These are phyloP conservation scores for Adansonia gregorii DNA, from an alignment of 441 rosid genomes.

Conservation along the genomic window DNA sequence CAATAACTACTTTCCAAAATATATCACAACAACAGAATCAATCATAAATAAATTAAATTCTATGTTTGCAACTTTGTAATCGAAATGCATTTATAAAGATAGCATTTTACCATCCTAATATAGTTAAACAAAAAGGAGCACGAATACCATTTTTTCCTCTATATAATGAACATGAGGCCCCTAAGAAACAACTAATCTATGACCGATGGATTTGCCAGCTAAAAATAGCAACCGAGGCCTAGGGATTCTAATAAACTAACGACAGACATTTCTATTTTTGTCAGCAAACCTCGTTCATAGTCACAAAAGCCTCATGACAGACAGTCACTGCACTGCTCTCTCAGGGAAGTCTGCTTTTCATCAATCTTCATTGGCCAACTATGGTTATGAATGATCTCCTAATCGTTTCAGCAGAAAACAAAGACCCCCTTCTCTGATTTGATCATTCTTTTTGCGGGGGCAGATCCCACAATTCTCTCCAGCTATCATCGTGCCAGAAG, in stretches of 20 bases:
- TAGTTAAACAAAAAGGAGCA: neutral
- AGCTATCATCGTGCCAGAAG: conserved; percentile 46
- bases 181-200: neutral
- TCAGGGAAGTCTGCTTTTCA: neutral
- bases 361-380: neutral
- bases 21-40: too few species aligned
- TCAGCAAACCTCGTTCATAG: neutral
- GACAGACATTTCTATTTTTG: neutral
- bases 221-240: neutral
- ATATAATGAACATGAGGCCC: neutral
- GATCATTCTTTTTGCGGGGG: conserved; percentile 65
- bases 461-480: conserved; percentile 78
- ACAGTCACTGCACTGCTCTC: neutral
- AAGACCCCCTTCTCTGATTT: conserved; percentile 71
- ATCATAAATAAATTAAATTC: too few species aligned
- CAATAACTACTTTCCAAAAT: too few species aligned
- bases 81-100: too few species aligned
- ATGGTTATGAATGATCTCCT: neutral
- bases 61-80: too few species aligned
- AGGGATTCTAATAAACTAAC: neutral
- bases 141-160: too few species aligned
- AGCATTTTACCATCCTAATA: too few species aligned
- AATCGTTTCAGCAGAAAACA: conserved; percentile 51
- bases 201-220: neutral
- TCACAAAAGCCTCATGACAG: neutral